Evolutionary conservation across 305 asterid genomes (phyloP).

Genomic region (Rubia peregrina): DNA sequence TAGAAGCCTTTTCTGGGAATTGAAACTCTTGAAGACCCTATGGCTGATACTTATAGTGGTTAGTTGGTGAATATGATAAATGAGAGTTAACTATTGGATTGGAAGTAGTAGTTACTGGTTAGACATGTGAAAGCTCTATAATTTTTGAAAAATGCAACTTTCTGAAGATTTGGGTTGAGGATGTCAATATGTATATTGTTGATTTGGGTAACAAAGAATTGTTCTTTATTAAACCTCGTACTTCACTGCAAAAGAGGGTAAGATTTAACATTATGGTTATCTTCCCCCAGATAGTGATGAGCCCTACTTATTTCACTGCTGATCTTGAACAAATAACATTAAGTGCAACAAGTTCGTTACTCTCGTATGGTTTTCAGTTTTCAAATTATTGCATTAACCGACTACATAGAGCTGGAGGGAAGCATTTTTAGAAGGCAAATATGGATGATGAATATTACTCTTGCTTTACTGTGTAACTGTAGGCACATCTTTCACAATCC

Average conservation of each 20-base stretch:
- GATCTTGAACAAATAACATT: not conserved
- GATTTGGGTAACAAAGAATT: not conserved
- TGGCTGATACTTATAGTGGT: not conserved
- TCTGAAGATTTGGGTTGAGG: not conserved
- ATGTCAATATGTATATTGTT: not conserved
- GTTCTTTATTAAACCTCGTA: no score
- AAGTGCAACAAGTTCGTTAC: no score
- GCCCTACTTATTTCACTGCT: not conserved
- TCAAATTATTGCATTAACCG: not conserved
- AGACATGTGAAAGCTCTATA: not conserved
- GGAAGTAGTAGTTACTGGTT: not conserved
- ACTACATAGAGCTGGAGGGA: no score
- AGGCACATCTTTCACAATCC: not conserved
- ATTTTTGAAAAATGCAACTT: not conserved
- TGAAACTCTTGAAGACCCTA: not conserved
- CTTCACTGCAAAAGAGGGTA: not conserved
- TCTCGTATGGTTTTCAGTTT: not conserved
- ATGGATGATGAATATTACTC: not conserved
- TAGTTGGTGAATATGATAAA: not conserved
- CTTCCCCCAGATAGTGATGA: no score
- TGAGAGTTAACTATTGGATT: not conserved
- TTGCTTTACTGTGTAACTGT: not conserved
- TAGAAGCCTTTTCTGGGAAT: not conserved
- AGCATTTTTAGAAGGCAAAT: not conserved
- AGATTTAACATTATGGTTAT: no score